Percentiles rank a stretch among this genome's conserved stretches.
Evolutionary conservation across 139 green algal species (phyloP).

Genomic region (Astrephomene gubernaculifera): DNA sequence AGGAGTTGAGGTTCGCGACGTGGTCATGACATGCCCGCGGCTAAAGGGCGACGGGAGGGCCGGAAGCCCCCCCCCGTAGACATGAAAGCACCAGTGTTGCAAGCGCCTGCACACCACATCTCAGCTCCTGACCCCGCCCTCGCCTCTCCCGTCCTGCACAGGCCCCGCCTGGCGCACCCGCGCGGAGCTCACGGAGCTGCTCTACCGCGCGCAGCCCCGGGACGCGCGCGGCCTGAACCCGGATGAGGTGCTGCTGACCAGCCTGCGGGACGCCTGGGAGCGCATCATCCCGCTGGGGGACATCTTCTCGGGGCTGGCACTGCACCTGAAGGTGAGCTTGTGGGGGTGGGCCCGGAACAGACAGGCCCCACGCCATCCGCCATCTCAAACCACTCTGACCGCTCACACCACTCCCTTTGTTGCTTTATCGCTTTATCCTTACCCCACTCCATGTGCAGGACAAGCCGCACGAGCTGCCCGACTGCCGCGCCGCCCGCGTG

Average conservation of each 20-base stretch:
- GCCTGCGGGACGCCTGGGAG: conserved; percentile 55
- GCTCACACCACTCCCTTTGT: background rate
- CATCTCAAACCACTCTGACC: no score
- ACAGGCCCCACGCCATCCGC: no score
- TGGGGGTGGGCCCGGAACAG: no score
- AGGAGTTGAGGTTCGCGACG: no score
- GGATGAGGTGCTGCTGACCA: conserved; percentile 48
- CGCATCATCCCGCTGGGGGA: conserved; percentile 54
- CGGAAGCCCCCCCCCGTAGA: no score
- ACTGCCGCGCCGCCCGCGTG: conserved; percentile 19
- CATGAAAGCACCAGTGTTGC: no score
- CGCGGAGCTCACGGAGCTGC: conserved; percentile 46
- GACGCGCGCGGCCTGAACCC: conserved; percentile 43
- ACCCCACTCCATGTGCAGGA: no score
- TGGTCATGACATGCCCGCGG: no score
- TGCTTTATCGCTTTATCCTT: no score
- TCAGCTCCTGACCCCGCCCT: background rate
- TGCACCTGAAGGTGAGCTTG: conserved; percentile 34
- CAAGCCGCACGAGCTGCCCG: conserved; percentile 24
- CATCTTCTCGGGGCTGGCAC: conserved; percentile 56
- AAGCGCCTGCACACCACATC: no score
- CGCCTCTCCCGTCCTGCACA: background rate
- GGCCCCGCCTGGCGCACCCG: conserved; percentile 46
- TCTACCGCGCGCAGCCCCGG: conserved; percentile 43
- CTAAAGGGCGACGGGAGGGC: no score